Evolutionary conservation across 805 yeast species (phyloP).

Genomic region (Schizosaccharomyces cryophilus): DNA sequence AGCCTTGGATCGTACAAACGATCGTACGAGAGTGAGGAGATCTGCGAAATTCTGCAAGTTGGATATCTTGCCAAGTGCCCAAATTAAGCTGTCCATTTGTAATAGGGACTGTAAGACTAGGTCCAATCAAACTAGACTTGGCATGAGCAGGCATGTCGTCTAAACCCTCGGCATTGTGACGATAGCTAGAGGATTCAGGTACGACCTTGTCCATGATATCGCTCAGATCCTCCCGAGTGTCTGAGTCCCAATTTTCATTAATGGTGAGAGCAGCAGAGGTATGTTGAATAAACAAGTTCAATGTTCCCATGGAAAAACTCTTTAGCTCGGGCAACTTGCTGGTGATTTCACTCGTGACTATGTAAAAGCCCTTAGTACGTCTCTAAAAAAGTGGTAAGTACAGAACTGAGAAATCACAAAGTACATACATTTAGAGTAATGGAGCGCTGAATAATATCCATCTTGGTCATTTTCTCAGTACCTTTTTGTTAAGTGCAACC

Average conservation of each 20-base stretch:
- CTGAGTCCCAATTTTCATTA: conserved; percentile 63
- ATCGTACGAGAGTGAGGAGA: conserved; percentile 38
- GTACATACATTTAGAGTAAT: neutral
- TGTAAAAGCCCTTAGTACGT: conserved; percentile 41
- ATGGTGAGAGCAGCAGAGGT: conserved; percentile 56
- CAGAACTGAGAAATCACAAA: neutral
- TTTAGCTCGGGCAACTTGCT: conserved; percentile 32
- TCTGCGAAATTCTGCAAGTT: conserved; percentile 47
- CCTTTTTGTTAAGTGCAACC: neutral
- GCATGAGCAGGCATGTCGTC: conserved; percentile 76
- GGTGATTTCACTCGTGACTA: conserved; percentile 43
- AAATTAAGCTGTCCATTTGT: conserved; percentile 38
- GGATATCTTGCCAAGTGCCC: conserved; percentile 76
- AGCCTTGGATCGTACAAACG: conserved; percentile 52
- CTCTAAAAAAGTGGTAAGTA: neutral
- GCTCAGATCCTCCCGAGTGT: conserved; percentile 46
- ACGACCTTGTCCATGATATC: conserved; percentile 36
- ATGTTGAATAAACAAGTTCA: conserved; percentile 49
- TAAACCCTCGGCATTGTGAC: conserved; percentile 47
- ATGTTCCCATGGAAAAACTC: conserved; percentile 34
- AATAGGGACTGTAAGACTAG: conserved; percentile 41
- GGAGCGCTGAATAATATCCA: neutral
- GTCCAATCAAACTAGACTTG: conserved; percentile 38
- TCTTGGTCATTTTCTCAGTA: neutral
- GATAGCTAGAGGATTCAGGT: conserved; percentile 35